phyloP scores from a whole-genome alignment of 2,329 filamentous ascomycete species.

The Cladosporium velox region DNA sequence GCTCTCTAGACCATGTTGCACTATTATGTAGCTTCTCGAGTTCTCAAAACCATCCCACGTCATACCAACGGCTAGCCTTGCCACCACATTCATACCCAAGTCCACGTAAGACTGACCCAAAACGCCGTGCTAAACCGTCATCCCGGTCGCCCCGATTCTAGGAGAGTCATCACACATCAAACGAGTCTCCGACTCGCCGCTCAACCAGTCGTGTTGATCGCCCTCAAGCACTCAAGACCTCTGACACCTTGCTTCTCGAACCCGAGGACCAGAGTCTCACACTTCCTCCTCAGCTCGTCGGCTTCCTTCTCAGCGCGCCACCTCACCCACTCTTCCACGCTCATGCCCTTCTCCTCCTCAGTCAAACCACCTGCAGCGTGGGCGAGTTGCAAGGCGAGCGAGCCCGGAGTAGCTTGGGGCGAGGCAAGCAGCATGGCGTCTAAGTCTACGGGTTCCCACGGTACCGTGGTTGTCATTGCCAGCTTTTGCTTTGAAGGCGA shows the following conservation, averaged over 20 bases:
- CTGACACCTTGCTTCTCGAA: conserved; percentile 83
- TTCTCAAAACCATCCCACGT: no score
- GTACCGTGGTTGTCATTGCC: conserved; percentile 53
- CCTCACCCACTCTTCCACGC: conserved; percentile 88
- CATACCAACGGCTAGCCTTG: not conserved
- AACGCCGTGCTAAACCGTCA: not conserved
- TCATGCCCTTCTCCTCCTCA: conserved; percentile 82
- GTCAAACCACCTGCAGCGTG: conserved; percentile 65
- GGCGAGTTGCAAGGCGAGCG: conserved; percentile 32
- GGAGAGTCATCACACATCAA: conserved; percentile 15
- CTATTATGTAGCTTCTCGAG: not conserved
- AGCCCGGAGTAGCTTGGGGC: conserved; percentile 36
- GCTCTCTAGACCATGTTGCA: not conserved
- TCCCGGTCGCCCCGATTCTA: conserved; percentile 21
- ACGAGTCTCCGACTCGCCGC: not conserved
- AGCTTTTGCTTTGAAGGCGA: conserved; percentile 50
- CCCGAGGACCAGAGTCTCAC: conserved; percentile 75
- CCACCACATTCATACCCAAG: not conserved
- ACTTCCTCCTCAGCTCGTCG: conserved; percentile 74
- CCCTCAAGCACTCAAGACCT: conserved; percentile 77
- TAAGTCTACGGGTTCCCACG: conserved; percentile 76
- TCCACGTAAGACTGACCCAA: not conserved
- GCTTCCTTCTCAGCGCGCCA: conserved; percentile 80
- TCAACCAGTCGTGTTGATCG: conserved; percentile 46
- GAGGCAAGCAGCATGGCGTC: conserved; percentile 65